These are phyloP conservation scores for Backusella tuberculispora DNA, from an alignment of 192 early-diverging fungal genomes.

Conservation along the genomic window DNA sequence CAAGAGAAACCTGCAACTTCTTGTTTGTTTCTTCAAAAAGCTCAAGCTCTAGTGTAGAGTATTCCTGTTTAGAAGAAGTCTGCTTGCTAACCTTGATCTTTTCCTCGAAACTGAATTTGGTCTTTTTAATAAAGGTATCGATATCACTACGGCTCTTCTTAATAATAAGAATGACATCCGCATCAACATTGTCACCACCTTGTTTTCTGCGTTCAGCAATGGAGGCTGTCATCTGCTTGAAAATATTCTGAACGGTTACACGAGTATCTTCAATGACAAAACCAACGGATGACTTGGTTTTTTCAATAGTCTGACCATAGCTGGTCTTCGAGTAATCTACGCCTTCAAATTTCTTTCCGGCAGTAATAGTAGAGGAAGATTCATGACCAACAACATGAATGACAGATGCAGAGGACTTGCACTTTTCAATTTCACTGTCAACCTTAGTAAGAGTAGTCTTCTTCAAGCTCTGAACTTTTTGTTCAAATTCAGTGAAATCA, in stretches of 20 bases:
- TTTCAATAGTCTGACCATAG: neutral
- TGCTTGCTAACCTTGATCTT: neutral
- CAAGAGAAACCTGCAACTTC: neutral
- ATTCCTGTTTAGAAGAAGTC: neutral
- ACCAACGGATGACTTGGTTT: neutral
- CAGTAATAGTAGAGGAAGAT: slow-evolving; percentile 7
- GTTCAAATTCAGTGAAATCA: neutral
- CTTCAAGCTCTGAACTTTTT: neutral
- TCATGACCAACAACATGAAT: neutral
- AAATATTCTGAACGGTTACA: neutral
- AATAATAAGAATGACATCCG: slow-evolving; percentile 13
- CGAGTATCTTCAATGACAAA: slow-evolving; percentile 6
- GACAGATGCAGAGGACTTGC: neutral
- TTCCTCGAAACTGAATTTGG: neutral
- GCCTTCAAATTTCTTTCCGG: neutral
- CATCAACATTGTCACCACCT: slow-evolving; percentile 18
- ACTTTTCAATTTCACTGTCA: slow-evolving; percentile 5
- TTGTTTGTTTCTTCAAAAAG: neutral
- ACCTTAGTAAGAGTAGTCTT: neutral
- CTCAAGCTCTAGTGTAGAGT: neutral
- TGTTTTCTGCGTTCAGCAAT: slow-evolving; percentile 10
- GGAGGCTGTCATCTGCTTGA: neutral
- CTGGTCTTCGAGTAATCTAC: neutral
- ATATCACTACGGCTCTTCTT: neutral
- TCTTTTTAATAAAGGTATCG: neutral